phyloP scores from a whole-genome alignment of 345 rosid genomes.

The Eucalyptus decipiens region DNA sequence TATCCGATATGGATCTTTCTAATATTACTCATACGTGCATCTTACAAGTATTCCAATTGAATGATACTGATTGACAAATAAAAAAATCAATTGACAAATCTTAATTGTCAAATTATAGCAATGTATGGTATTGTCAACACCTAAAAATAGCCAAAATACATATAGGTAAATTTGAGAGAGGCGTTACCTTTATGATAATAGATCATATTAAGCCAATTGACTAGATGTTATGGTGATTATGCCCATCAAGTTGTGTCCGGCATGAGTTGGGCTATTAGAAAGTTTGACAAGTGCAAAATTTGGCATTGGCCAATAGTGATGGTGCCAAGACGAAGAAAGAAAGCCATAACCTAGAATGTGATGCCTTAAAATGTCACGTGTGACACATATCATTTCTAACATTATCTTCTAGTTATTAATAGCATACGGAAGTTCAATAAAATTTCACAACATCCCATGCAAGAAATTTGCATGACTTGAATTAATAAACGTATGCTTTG shows the following conservation, averaged over 20 bases:
- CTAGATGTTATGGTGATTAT: not conserved
- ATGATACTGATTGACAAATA: not conserved
- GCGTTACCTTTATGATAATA: not conserved
- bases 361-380: not conserved
- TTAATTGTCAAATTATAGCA: not conserved
- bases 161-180: not conserved
- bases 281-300: not conserved
- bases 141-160: not conserved
- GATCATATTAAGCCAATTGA: not conserved
- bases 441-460: not conserved
- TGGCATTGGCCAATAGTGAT: not conserved
- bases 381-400: not conserved
- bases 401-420: not conserved
- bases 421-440: not conserved
- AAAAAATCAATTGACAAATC: not conserved
- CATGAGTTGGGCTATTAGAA: not conserved
- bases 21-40: not conserved
- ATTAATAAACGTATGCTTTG: too few species aligned
- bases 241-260: not conserved
- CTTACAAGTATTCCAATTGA: not conserved
- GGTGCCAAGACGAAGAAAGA: too few species aligned
- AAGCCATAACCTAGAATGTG: not conserved
- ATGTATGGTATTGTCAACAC: not conserved
- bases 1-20: not conserved
- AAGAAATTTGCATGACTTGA: not conserved